These are phyloP conservation scores for Xylaria castorea DNA, from an alignment of 495 filamentous ascomycete species.

Conservation along the genomic window DNA sequence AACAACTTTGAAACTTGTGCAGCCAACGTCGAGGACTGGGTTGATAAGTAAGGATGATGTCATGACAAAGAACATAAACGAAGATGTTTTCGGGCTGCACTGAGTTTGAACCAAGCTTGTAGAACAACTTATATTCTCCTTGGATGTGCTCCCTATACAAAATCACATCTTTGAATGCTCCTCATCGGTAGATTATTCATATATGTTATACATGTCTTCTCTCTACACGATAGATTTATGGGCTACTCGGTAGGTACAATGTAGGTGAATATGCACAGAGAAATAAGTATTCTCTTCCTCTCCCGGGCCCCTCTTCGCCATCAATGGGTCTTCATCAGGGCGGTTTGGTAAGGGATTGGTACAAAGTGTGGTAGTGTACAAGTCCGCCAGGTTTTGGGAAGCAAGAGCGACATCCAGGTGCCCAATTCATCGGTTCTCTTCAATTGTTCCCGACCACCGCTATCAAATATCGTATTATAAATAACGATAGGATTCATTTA, in stretches of 20 bases:
- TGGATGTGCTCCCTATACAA: background rate
- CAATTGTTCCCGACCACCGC: background rate
- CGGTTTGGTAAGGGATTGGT: background rate
- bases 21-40: background rate
- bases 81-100: background rate
- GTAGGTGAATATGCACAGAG: conserved; percentile 16
- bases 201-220: conserved; percentile 29
- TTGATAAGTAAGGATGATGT: background rate
- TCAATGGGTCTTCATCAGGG: background rate
- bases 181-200: conserved; percentile 2
- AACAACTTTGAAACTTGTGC: background rate
- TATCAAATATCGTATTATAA: conserved; percentile 9
- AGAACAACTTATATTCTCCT: conserved; percentile 10
- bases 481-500: conserved; percentile 49
- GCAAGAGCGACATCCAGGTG: background rate
- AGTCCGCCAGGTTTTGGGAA: background rate
- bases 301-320: conserved; percentile 7
- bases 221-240: conserved; percentile 9
- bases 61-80: background rate
- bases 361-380: conserved; percentile 22
- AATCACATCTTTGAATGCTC: background rate
- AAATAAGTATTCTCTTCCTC: background rate
- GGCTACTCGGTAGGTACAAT: conserved; percentile 17
- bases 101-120: background rate
- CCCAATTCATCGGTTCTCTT: background rate